Conservation (phyloP, 306 rosid species). For the Arachis hypogaea region DNA sequence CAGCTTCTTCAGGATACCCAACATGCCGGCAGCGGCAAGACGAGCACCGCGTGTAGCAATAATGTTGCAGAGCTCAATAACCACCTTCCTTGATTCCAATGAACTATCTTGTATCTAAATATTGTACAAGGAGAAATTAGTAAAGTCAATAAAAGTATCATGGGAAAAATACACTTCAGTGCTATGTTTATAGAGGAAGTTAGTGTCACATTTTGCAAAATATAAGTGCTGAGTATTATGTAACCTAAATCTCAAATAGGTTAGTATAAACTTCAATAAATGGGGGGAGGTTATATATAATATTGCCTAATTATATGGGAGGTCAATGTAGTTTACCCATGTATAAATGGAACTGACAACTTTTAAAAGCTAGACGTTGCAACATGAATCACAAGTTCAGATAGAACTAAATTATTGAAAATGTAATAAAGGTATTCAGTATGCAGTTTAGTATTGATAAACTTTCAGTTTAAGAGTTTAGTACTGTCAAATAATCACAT, state of each 20-base stretch:
- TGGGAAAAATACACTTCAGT: too few relatives aligned
- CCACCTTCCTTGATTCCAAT: slow-evolving; percentile 57
- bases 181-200: too few relatives aligned
- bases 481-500: neutral
- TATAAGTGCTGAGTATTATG: too few relatives aligned
- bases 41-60: slow-evolving; percentile 90
- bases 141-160: slow-evolving; percentile 1
- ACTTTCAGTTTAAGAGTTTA: neutral
- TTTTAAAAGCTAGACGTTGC: slow-evolving; percentile 20
- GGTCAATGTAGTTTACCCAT: too few relatives aligned
- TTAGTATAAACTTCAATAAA: too few relatives aligned
- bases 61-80: slow-evolving; percentile 73
- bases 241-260: too few relatives aligned
- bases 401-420: slow-evolving; percentile 11
- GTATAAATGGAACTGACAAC: neutral
- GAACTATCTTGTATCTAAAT: slow-evolving; percentile 72
- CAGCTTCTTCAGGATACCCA: slow-evolving; percentile 78
- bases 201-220: too few relatives aligned
- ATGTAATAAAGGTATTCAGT: neutral
- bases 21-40: slow-evolving; percentile 84
- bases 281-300: too few relatives aligned
- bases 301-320: too few relatives aligned
- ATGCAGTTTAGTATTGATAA: neutral
- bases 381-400: slow-evolving; percentile 18
- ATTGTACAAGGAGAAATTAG: neutral